Conservation (phyloP, 306 rosid genomes). For the Quercus engelmannii region DNA sequence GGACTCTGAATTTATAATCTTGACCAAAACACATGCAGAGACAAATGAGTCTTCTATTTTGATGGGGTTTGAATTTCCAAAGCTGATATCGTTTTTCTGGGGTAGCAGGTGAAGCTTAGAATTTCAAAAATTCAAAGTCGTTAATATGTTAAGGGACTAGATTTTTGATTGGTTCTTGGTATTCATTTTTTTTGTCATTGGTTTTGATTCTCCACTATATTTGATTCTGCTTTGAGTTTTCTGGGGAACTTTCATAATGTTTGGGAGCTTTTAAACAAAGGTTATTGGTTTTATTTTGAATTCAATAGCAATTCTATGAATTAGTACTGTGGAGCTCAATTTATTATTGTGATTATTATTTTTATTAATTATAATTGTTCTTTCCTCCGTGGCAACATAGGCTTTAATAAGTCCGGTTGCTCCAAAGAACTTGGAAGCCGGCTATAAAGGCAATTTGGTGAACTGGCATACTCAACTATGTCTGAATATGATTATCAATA, state of each 20-base stretch:
- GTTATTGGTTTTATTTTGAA: background rate
- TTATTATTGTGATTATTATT: background rate
- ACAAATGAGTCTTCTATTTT: background rate
- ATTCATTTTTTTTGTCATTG: background rate
- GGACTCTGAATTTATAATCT: background rate
- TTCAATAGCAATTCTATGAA: background rate
- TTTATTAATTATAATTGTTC: no score
- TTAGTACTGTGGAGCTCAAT: background rate
- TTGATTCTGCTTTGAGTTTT: background rate
- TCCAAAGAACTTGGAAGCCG: background rate
- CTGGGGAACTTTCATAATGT: no score
- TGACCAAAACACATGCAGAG: background rate
- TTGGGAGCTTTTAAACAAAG: background rate
- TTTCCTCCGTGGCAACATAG: background rate
- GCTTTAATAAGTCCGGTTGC: background rate
- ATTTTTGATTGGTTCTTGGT: background rate
- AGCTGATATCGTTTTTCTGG: background rate
- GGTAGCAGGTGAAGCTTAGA: background rate
- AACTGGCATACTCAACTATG: constrained; percentile 34
- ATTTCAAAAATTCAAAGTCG: background rate
- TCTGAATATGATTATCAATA: constrained; percentile 42
- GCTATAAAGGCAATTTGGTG: constrained; percentile 1
- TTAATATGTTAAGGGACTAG: background rate
- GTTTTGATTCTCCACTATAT: background rate
- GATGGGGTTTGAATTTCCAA: background rate